A percentile compares a stretch with the other conserved stretches of the same genome.
Conservation (phyloP, 1,139 yeast genomes). For the Candida glucosophila region DNA sequence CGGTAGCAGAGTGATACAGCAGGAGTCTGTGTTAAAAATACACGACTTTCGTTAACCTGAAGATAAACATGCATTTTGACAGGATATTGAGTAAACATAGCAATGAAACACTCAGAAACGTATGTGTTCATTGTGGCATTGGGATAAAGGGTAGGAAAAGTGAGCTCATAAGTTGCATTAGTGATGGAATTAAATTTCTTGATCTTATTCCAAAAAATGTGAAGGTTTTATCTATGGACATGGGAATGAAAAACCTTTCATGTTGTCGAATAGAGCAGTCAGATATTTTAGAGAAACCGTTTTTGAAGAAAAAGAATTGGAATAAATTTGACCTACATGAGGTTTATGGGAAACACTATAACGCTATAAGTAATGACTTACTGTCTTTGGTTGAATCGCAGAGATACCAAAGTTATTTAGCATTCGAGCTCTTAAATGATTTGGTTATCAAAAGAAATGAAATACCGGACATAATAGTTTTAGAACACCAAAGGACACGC, state of each 20-base stretch:
- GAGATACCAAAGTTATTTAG: conserved; percentile 18
- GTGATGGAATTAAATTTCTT: conserved; percentile 14
- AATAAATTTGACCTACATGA: conserved; percentile 20
- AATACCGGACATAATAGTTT: conserved; percentile 16
- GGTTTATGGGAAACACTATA: conserved; percentile 9
- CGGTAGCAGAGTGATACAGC: too few species aligned
- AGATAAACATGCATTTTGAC: too few species aligned
- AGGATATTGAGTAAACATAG: conserved; percentile 2
- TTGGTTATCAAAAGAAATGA: conserved; percentile 5
- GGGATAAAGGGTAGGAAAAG: conserved; percentile 18
- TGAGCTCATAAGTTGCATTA: conserved; percentile 16
- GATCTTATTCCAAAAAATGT: conserved; percentile 9
- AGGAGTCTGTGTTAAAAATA: too few species aligned
- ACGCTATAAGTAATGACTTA: conserved; percentile 6
- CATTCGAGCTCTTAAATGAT: conserved; percentile 12
- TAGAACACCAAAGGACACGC: conserved; percentile 34
- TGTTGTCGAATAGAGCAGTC: conserved; percentile 19
- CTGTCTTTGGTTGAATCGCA: conserved; percentile 16
- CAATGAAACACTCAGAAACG: conserved; percentile 14
- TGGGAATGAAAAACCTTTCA: conserved; percentile 35
- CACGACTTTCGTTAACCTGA: too few species aligned
- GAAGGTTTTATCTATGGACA: conserved; percentile 23
- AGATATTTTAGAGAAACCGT: conserved; percentile 4
- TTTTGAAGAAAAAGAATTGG: conserved; percentile 14
- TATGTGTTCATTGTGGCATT: conserved; percentile 29